Evolutionary conservation across 2,329 filamentous ascomycete species (phyloP).

Genomic region (Scedosporium dehoogii): DNA sequence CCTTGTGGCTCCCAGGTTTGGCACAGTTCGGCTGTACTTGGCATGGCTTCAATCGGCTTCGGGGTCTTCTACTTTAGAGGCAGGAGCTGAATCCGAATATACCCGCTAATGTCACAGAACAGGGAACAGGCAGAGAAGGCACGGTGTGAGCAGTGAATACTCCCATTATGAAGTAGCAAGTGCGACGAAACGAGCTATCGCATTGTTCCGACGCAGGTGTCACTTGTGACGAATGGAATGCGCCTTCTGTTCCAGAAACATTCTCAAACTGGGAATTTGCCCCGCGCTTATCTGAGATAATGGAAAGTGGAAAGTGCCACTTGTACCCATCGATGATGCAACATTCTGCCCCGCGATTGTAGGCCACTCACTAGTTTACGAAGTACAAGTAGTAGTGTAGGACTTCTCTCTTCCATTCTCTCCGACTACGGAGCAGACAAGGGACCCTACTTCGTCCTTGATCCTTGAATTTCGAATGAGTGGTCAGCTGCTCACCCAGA

Average conservation of each 20-base stretch:
- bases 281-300: neutral
- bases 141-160: neutral
- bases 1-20: neutral
- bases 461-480: neutral
- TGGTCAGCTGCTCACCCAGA: neutral
- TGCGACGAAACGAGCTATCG: neutral
- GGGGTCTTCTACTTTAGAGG: neutral
- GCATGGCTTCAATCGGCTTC: neutral
- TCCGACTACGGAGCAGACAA: too few relatives aligned
- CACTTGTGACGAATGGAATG: neutral
- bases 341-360: too few relatives aligned
- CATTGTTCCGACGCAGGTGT: too few relatives aligned
- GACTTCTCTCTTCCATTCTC: too few relatives aligned
- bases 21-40: neutral
- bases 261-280: neutral
- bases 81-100: neutral
- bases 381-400: too few relatives aligned
- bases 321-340: neutral
- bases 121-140: neutral
- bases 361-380: too few relatives aligned
- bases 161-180: neutral
- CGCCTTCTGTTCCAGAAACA: neutral
- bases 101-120: neutral
- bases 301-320: neutral
- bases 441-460: too few relatives aligned